Conservation (phyloP, 768 basidiomycete genomes). For the Lepiota brunneoincarnata region DNA sequence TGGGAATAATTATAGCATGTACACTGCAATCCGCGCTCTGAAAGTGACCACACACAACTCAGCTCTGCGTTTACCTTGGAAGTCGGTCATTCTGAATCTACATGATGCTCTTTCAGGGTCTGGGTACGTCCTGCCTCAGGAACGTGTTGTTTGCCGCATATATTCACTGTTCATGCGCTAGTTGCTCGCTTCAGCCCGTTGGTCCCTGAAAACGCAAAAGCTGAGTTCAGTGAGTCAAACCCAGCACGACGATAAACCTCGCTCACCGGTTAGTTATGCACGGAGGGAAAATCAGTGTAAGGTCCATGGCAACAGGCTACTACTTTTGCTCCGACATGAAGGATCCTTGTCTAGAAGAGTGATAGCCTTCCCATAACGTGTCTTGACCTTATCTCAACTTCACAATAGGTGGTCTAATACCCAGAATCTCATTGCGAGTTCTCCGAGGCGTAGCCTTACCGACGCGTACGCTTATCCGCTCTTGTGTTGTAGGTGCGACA, state of each 20-base stretch:
- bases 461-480: too few relatives aligned
- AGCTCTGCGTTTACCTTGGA: background rate
- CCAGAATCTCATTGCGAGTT: constrained; percentile 1
- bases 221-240: constrained; percentile 30
- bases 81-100: background rate
- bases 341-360: constrained; percentile 37
- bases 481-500: background rate
- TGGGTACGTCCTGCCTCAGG: background rate
- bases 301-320: constrained; percentile 17
- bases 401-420: background rate
- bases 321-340: constrained; percentile 35
- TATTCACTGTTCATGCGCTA: background rate
- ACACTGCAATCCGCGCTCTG: background rate
- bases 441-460: too few relatives aligned
- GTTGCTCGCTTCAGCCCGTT: constrained; percentile 39
- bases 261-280: background rate
- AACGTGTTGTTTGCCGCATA: background rate
- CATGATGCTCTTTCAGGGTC: constrained; percentile 3
- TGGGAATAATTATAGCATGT: too few relatives aligned
- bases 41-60: background rate
- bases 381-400: background rate
- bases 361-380: constrained; percentile 10
- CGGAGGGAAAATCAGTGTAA: background rate
- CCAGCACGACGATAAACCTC: background rate
- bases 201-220: constrained; percentile 23